Evolutionary conservation across 805 yeast genomes (phyloP), one percentile per base, ranked within the genome.

Genomic region (Brettanomyces bruxellensis): DNA sequence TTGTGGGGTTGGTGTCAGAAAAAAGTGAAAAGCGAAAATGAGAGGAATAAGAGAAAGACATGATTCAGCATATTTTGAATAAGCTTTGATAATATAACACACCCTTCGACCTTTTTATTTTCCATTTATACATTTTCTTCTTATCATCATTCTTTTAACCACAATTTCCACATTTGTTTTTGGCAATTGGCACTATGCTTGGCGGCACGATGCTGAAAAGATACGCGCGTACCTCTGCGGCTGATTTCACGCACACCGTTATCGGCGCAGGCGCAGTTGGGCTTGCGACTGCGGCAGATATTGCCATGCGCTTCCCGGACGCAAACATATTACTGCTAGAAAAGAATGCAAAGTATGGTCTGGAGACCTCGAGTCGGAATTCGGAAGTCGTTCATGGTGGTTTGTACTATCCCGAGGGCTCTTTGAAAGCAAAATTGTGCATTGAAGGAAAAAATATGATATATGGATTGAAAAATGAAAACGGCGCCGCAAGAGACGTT

Each of bases 371-470:
- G 5, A 75, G 91, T n/a, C 69, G 96, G 45, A 89, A 89, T 67
- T 85, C 95, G 2, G 97, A 90, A 58, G 97, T 90, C 25, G 83
- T 89, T 24, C 97, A 89, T 64, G 95, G 95, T 0, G 96, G 96
- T 0, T 56, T 89, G 5, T 90, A 90, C 60, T 84, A 86, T 56
- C 95, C 95, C 0, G 65, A 68, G 8, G 75, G 76, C 48, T 73
- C 84, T 2, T 67, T 90, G 45, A 83, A 86, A 57, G 78, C 86
- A 0, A 64, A 69, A 52, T 64, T 89, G 28, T 90, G 96, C 56
- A 69, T 89, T 34, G 71, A 74, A 36, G 97, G 97, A 0, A 88
- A 85, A 55, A 62, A 78, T 12, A 63, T 80, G 61, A 69, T 89
- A 11, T 89, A 88, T 59, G 66, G 68, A 13, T 73, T 67, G 30